Evolutionary conservation across 2,329 filamentous ascomycete species (phyloP).

Genomic region (Hortaea sp.): DNA sequence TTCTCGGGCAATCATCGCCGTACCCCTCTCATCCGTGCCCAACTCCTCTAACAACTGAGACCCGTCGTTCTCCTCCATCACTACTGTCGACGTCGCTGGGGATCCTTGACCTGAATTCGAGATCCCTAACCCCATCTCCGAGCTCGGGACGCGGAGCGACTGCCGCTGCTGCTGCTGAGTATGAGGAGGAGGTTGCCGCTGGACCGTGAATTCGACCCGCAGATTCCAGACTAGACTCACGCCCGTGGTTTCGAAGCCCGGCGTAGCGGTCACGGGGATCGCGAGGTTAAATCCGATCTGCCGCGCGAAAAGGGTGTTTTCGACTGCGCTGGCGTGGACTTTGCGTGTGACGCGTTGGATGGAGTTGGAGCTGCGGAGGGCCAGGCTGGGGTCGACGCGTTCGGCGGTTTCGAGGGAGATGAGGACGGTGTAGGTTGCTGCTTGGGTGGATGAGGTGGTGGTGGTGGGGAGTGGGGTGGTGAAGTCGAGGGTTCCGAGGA

Average conservation of each 20-base stretch:
- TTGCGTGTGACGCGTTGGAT: conserved; percentile 80
- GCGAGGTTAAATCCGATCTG: conserved; percentile 71
- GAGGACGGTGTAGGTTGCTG: conserved; percentile 78
- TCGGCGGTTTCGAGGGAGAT: conserved; percentile 79
- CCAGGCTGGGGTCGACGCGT: conserved; percentile 67
- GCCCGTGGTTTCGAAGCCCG: conserved; percentile 84
- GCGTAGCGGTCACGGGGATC: conserved; percentile 74
- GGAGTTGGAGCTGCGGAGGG: conserved; percentile 73
- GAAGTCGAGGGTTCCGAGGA: conserved; percentile 80
- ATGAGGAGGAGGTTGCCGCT: conserved; percentile 5
- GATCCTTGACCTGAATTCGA: not conserved
- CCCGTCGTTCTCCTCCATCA: conserved; percentile 51
- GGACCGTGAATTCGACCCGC: conserved; percentile 81
- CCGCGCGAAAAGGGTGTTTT: conserved; percentile 72
- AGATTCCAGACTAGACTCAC: conserved; percentile 83
- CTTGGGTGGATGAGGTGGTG: conserved; percentile 17
- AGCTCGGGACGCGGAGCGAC: too few relatives aligned
- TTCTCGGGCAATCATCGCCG: conserved; percentile 24
- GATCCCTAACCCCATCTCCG: conserved; percentile 6
- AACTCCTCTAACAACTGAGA: conserved; percentile 25
- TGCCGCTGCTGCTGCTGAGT: conserved; percentile 2
- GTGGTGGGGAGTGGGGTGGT: conserved; percentile 27
- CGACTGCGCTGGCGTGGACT: conserved; percentile 65
- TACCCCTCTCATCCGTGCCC: conserved; percentile 26
- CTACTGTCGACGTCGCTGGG: conserved; percentile 53